Evolutionary conservation across 2,329 filamentous ascomycete genomes (phyloP), one percentile per base, ranked within the genome.

Genomic region (Fusarium duplospermum): DNA sequence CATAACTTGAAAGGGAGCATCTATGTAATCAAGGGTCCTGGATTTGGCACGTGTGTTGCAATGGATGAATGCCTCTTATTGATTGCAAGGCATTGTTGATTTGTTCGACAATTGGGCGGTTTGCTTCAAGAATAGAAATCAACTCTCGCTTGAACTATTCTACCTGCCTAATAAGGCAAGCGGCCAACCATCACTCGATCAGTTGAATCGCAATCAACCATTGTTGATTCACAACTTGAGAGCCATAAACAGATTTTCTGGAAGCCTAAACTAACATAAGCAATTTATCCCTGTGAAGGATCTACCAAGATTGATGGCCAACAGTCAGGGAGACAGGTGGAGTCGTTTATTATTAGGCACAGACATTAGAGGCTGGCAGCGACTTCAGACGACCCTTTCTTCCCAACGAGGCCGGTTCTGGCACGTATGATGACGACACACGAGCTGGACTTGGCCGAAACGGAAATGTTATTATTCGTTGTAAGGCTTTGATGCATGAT

Each of bases 361-460:
- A 64, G 8, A n/a, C 62, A 56, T 11, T 57, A 67, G 62, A 62
- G 20, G 40, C 42, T n/a, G 42, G 13, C 60, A 72, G 52, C 40
- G 40, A 67, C 52, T 63, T 61, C 31, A 69, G 60, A 75, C 27
- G 66, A 47, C 42, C 45, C 38, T 63, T 59, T 66, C 70, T 69
- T 54, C 63, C 62, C 67, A 65, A 50, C 64, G 59, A 67, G 57
- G 50, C 40, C 65, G 60, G 56, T 36, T 65, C 68, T 67, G 58
- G 52, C 47, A 78, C 71, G 73, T 73, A 76, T 63, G 77, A 78
- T 78, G 76, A 78, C 76, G 76, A 78, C 76, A 78, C 73, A 73
- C 38, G 10, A 36, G 27, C 54, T 57, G 65, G 66, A 47, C 33
- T 40, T 42, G 63, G 62, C 58, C 52, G 33, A 71, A 74, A 72